Base-by-base conservation (phyloP, 2,329 filamentous ascomycete genomes). In the Allantophomopsis lycopodina region DNA sequence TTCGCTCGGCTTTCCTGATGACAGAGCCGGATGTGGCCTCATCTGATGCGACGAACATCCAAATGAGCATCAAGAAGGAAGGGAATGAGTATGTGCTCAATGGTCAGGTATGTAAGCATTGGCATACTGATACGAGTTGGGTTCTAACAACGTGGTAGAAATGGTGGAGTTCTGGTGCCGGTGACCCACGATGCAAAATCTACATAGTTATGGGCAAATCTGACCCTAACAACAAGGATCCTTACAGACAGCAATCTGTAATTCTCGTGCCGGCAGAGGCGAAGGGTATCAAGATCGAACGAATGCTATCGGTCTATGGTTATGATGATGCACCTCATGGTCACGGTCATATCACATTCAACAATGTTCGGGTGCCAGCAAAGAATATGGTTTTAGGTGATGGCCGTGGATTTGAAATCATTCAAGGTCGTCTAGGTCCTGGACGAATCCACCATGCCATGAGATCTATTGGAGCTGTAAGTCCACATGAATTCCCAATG, bases 311-410 rank as follows among this genome's bases (percentile, higher is more conserved):
- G 38, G 89, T 96, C 48, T 94, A 93, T 61, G 91, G 91, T 42
- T 96, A 87, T 63, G 91, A 96, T 59, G 91, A 98, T 53, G 91
- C 91, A n/a, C 91, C 91, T 2, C 91, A 98, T 60, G 91, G 91
- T 41, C 91, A 98, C 64, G 91, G 87, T 35, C 89, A 98, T 61
- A 77, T 98, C 56, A 74, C 68, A 30, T 96, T 98, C 64, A 70
- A 79, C 43, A 82, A 96, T 57, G 91, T 96, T 46, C 83, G 89
- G 43, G 84, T 98, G 0, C 89, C 89, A 7, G 76, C 69, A 23
- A 66, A 68, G 52, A 91, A 84, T 65, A 80, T 98, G 55, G 83
- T 96, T 10, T 79, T 98, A 3, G 89, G 91, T 44, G 85, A 91
- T 59, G 91, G 91, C 48, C 79, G 85, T 46, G 91, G 91, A 15